Evolutionary conservation across 129 eudicot genomes (phyloP).

Genomic region (Heracleum sosnowskyi): DNA sequence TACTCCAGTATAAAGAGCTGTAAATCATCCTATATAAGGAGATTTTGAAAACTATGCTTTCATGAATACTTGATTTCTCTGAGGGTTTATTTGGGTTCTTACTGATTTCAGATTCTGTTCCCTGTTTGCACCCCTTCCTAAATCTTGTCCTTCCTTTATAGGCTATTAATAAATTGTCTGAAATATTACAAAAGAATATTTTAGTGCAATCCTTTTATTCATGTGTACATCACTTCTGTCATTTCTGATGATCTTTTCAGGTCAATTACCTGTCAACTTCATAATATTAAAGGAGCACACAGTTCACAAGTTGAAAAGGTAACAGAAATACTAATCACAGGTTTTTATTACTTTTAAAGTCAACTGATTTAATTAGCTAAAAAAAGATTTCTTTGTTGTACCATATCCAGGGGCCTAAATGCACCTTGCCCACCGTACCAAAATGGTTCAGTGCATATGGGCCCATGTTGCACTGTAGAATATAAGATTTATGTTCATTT

Average conservation of each 20-base stretch:
- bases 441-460: neutral
- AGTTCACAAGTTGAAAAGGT: slow-evolving; percentile 76
- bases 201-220: neutral
- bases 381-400: neutral
- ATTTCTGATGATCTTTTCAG: slow-evolving; percentile 23
- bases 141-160: neutral
- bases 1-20: neutral
- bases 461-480: neutral
- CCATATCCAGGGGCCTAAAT: neutral
- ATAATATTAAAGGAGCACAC: slow-evolving; percentile 31
- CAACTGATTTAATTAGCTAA: neutral
- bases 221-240: neutral
- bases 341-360: neutral
- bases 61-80: neutral
- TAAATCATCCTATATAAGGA: neutral
- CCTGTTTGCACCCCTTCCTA: neutral
- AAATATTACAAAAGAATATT: neutral
- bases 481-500: neutral
- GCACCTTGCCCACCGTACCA: neutral
- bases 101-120: neutral
- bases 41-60: neutral
- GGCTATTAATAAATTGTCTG: neutral
- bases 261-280: slow-evolving; percentile 50
- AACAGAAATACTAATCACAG: slow-evolving; percentile 9
- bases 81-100: neutral